A percentile compares a stretch with the other conserved stretches of the same genome.
Evolutionary conservation across 2,329 filamentous ascomycete species (phyloP).

Genomic region (Pseudohalonectria lignicola): DNA sequence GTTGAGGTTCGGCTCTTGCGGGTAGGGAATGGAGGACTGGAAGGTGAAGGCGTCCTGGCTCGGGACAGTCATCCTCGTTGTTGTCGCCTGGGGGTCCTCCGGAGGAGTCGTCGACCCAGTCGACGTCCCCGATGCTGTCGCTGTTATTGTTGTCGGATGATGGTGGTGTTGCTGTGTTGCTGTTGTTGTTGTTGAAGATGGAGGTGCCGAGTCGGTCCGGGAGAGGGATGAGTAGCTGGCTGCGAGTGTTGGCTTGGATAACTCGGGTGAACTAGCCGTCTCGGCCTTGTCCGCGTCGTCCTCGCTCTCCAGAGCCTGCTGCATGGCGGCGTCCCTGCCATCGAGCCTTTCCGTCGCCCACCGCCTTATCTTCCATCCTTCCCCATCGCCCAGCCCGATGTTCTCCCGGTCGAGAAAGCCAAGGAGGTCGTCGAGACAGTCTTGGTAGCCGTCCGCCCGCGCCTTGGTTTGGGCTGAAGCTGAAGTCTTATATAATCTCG

Average conservation of each 20-base stretch:
- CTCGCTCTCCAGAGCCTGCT: slow-evolving; percentile 19
- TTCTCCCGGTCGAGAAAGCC: slow-evolving; percentile 73
- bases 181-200: slow-evolving; percentile 10
- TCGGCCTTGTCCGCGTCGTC: slow-evolving; percentile 59
- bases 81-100: slow-evolving; percentile 14
- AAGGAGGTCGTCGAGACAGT: slow-evolving; percentile 85
- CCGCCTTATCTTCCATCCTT: slow-evolving; percentile 52
- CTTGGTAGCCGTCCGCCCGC: slow-evolving; percentile 77
- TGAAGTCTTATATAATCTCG: slow-evolving; percentile 91
- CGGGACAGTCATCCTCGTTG: slow-evolving; percentile 33
- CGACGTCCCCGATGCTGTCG: slow-evolving; percentile 2
- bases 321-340: slow-evolving; percentile 27
- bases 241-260: slow-evolving; percentile 31
- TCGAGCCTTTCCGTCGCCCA: slow-evolving; percentile 63
- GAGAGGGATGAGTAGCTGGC: slow-evolving; percentile 13
- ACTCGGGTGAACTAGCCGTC: slow-evolving; percentile 44
- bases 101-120: slow-evolving; percentile 11
- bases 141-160: no score
- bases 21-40: slow-evolving; percentile 50
- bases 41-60: slow-evolving; percentile 58
- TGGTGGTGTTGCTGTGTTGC: no score
- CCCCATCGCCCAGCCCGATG: slow-evolving; percentile 67
- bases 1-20: slow-evolving; percentile 46
- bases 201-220: slow-evolving; percentile 24
- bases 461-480: slow-evolving; percentile 66